Evolutionary conservation across 2,329 filamentous ascomycete genomes (phyloP).

Genomic region (Aspergillus fumigatiaffinis): DNA sequence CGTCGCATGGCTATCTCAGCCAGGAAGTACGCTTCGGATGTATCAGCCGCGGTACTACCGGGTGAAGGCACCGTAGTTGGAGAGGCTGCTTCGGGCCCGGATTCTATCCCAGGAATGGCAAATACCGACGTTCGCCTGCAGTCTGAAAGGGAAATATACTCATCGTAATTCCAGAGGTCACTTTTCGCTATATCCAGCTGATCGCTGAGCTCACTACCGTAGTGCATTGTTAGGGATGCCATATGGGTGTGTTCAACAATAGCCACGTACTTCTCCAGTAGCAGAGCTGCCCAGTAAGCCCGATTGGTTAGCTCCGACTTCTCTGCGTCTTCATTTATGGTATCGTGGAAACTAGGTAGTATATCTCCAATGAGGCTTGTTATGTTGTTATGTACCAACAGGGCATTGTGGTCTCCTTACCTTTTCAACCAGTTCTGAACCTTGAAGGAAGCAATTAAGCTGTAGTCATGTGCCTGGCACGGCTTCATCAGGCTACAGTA

Average conservation of each 20-base stretch:
- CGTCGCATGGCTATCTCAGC: slow-evolving; percentile 33
- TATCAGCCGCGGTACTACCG: slow-evolving; percentile 7
- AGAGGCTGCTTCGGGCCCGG: no score
- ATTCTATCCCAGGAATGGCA: slow-evolving; percentile 1
- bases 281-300: slow-evolving; percentile 22
- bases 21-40: slow-evolving; percentile 23
- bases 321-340: neutral
- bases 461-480: slow-evolving; percentile 29
- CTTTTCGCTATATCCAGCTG: slow-evolving; percentile 27
- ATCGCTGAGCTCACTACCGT: slow-evolving; percentile 19
- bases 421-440: slow-evolving; percentile 24
- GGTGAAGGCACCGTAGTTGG: neutral
- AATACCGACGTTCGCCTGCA: slow-evolving; percentile 21
- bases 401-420: slow-evolving; percentile 4
- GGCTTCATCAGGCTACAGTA: slow-evolving; percentile 24
- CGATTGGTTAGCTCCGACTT: slow-evolving; percentile 15
- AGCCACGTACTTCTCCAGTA: slow-evolving; percentile 19
- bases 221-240: no score
- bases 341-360: no score
- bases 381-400: no score
- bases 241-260: no score
- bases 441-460: slow-evolving; percentile 26
- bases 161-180: slow-evolving; percentile 25
- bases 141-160: slow-evolving; percentile 22
- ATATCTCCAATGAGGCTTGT: no score